These are phyloP conservation scores for Candida pseudoviswanathii DNA, from an alignment of 1,139 yeast genomes.

Conservation along the genomic window DNA sequence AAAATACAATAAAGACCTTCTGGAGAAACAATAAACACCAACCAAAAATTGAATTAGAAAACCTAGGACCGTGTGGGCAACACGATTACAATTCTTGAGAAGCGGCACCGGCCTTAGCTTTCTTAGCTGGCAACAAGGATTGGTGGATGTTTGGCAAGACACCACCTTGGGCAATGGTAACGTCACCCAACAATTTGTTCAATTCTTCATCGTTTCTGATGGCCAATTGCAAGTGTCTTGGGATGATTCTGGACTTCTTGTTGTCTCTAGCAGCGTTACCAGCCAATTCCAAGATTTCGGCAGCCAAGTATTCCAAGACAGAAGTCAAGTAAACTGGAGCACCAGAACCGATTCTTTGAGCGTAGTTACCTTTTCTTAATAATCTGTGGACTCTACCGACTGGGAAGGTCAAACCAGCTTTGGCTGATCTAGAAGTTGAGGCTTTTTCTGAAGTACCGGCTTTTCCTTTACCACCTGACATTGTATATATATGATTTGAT, in stretches of 20 bases:
- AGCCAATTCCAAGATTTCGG: slow-evolving; percentile 58
- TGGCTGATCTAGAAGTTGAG: slow-evolving; percentile 55
- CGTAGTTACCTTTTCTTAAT: slow-evolving; percentile 57
- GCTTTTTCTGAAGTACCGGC: slow-evolving; percentile 56
- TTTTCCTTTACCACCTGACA: slow-evolving; percentile 60
- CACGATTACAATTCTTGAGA: slow-evolving; percentile 73
- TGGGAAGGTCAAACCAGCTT: slow-evolving; percentile 59
- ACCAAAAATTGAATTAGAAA: too few relatives aligned
- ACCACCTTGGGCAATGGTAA: slow-evolving; percentile 97
- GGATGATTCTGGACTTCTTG: slow-evolving; percentile 59
- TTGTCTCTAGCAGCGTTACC: slow-evolving; percentile 62
- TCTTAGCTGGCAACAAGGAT: slow-evolving; percentile 93
- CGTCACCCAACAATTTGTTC: slow-evolving; percentile 77
- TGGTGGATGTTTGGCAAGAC: slow-evolving; percentile 96
- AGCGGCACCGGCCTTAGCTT: slow-evolving; percentile 73
- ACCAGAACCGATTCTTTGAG: slow-evolving; percentile 59
- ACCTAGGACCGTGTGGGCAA: too few relatives aligned
- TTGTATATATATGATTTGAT: slow-evolving; percentile 21
- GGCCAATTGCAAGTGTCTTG: slow-evolving; percentile 56
- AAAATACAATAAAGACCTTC: slow-evolving; percentile 14
- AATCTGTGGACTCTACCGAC: slow-evolving; percentile 59
- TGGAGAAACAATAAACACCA: background rate
- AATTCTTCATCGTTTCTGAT: slow-evolving; percentile 57
- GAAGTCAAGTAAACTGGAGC: slow-evolving; percentile 58
- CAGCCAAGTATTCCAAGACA: slow-evolving; percentile 54